Percentiles rank a stretch among this genome's conserved stretches.
Evolutionary conservation across 495 filamentous ascomycete genomes (phyloP).

Genomic region (Oleoguttula mirabilis): DNA sequence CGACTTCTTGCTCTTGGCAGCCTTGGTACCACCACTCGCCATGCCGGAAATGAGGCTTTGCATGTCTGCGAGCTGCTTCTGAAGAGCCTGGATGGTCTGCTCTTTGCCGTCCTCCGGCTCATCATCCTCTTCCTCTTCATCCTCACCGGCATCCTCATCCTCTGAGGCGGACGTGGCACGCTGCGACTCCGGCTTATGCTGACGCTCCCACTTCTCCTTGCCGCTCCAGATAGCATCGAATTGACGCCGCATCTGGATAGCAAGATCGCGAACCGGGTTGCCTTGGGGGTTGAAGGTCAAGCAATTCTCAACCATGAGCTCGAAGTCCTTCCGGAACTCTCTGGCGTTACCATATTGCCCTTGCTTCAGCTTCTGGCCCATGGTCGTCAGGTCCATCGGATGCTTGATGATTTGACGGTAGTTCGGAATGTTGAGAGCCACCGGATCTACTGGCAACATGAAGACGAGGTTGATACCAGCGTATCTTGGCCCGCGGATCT

Average conservation of each 20-base stretch:
- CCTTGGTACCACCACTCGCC: constrained; percentile 30
- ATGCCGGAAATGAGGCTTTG: constrained; percentile 26
- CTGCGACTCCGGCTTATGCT: constrained; percentile 51
- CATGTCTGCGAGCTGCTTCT: constrained; percentile 51
- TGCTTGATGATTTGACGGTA: constrained; percentile 91
- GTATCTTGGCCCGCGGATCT: constrained; percentile 67
- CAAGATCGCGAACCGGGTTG: constrained; percentile 60
- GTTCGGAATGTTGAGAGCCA: constrained; percentile 82
- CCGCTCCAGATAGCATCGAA: constrained; percentile 62
- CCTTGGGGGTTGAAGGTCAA: constrained; percentile 75
- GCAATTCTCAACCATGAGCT: constrained; percentile 78
- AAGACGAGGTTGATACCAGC: constrained; percentile 54
- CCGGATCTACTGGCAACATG: constrained; percentile 74
- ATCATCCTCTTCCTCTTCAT: constrained; percentile 56
- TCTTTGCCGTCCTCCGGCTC: constrained; percentile 49
- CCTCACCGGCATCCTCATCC: constrained; percentile 48
- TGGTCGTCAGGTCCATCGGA: constrained; percentile 84
- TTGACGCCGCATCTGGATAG: constrained; percentile 54
- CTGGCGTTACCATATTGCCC: constrained; percentile 74
- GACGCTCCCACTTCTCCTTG: constrained; percentile 64
- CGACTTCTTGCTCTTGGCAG: constrained; percentile 37
- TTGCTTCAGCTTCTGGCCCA: constrained; percentile 57
- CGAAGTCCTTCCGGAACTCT: constrained; percentile 76
- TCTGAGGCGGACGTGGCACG: constrained; percentile 35
- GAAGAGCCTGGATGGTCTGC: constrained; percentile 46